Evolutionary conservation across 768 basidiomycete species (phyloP).

Genomic region (Tubosaeta sp.): DNA sequence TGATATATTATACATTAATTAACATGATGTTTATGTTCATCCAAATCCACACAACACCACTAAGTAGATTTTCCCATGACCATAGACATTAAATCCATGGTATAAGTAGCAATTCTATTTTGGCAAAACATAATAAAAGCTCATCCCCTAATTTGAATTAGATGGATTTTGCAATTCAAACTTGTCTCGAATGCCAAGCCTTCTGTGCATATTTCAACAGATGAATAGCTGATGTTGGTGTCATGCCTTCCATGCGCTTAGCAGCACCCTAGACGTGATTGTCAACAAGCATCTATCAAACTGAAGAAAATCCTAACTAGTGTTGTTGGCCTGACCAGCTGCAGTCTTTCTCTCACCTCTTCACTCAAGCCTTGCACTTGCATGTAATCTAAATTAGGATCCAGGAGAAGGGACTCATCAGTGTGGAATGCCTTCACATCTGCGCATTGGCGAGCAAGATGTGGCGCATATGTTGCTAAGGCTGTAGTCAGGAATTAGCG

Average conservation of each 20-base stretch:
- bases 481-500: not conserved
- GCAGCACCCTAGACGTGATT: conserved; percentile 67
- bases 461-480: conserved; percentile 58
- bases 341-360: conserved; percentile 68
- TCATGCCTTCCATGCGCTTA: conserved; percentile 92
- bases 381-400: conserved; percentile 67
- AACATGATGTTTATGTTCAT: too few relatives aligned
- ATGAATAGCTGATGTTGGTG: conserved; percentile 67
- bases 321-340: conserved; percentile 57
- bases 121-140: too few relatives aligned
- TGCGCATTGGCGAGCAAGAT: conserved; percentile 67
- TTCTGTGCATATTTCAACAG: conserved; percentile 60
- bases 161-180: too few relatives aligned
- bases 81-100: too few relatives aligned
- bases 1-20: too few relatives aligned
- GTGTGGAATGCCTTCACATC: conserved; percentile 71
- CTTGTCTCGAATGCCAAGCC: conserved; percentile 18
- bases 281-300: not conserved
- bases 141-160: too few relatives aligned
- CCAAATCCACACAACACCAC: too few relatives aligned
- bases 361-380: conserved; percentile 64
- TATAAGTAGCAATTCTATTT: too few relatives aligned
- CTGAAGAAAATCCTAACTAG: conserved; percentile 41
- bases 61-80: too few relatives aligned
- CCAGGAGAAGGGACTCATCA: conserved; percentile 69